Evolutionary conservation across 2,329 filamentous ascomycete genomes (phyloP).

Genomic region (Rhynchosporium graminicola): DNA sequence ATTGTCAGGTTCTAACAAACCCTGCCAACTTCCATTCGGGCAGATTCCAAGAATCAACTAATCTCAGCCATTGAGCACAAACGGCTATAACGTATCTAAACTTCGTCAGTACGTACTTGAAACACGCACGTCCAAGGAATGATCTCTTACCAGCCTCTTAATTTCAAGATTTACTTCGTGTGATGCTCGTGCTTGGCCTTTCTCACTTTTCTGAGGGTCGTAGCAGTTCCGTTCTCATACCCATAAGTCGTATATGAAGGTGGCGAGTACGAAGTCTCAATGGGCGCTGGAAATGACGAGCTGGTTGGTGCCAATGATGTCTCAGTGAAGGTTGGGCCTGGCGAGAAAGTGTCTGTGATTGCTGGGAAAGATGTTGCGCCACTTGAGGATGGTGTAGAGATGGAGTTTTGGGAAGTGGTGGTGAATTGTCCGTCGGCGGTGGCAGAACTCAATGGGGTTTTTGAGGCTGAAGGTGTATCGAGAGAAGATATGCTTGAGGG

Average conservation of each 20-base stretch:
- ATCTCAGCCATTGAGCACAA: neutral
- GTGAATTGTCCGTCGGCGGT: neutral
- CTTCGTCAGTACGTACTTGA: neutral
- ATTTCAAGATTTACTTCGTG: neutral
- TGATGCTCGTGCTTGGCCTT: neutral
- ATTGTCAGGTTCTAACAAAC: neutral
- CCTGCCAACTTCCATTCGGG: conserved; percentile 4
- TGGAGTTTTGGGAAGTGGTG: neutral
- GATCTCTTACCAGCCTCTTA: neutral
- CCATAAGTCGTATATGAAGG: neutral
- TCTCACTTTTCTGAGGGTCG: conserved; percentile 11
- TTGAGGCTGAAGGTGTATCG: neutral
- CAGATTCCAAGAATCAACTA: conserved; percentile 5
- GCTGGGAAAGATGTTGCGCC: neutral
- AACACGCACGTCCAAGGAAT: neutral
- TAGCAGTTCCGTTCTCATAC: neutral
- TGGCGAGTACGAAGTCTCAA: neutral
- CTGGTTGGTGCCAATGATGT: neutral
- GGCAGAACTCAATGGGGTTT: neutral
- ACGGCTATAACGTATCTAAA: neutral
- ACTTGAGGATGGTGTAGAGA: neutral
- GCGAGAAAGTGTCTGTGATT: neutral
- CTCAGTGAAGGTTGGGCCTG: neutral
- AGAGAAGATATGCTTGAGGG: too few species aligned
- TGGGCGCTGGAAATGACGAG: neutral